Evolutionary conservation across 345 rosid species (phyloP).

Genomic region (Sapria himalayana): DNA sequence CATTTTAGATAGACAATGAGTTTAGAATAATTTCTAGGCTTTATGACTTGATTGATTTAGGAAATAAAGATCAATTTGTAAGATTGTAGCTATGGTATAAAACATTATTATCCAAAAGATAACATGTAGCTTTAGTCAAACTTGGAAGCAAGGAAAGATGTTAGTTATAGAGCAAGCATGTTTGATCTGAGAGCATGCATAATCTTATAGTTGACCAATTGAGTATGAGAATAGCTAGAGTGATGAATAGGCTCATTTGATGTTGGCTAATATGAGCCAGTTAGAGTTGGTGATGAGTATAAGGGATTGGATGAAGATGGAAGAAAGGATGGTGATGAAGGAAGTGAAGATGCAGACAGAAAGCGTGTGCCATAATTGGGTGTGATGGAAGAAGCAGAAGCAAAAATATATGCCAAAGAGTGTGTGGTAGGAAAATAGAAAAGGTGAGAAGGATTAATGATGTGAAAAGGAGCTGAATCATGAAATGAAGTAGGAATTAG

Average conservation of each 20-base stretch:
- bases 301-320: not conserved
- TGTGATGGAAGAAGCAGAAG: too few species aligned
- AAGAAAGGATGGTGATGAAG: not conserved
- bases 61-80: not conserved
- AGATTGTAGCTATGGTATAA: not conserved
- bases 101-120: not conserved
- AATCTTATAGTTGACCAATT: not conserved
- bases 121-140: not conserved
- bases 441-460: too few species aligned
- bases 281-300: not conserved
- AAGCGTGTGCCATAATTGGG: too few species aligned
- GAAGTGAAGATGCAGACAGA: too few species aligned
- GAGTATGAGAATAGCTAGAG: not conserved
- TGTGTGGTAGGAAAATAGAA: too few species aligned
- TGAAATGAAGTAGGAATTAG: too few species aligned
- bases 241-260: not conserved
- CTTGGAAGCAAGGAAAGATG: not conserved
- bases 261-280: not conserved
- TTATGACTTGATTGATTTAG: not conserved
- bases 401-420: too few species aligned
- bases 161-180: not conserved
- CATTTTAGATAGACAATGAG: not conserved
- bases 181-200: not conserved
- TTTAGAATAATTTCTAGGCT: not conserved
- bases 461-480: too few species aligned